A percentile compares a stretch with the other conserved stretches of the same genome.
These are phyloP conservation scores for Paralagenidium karlingii DNA, from an alignment of 352 stramenopile genomes.

Conservation along the genomic window DNA sequence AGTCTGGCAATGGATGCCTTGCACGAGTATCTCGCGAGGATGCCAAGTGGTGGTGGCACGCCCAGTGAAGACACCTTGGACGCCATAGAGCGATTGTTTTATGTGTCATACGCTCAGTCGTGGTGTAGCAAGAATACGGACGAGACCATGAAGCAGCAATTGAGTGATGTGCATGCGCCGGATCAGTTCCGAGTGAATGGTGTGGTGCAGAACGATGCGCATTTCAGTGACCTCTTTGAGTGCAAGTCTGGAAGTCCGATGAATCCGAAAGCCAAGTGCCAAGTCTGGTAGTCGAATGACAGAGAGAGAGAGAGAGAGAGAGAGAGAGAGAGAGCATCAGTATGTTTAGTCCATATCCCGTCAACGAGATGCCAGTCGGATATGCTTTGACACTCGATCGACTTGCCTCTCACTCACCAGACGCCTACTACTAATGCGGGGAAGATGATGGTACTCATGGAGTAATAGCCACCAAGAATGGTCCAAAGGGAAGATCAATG, in stretches of 20 bases:
- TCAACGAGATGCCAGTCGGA: no score
- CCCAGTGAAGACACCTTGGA: no score
- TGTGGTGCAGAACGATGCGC: constrained; percentile 58
- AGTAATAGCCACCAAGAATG: constrained; percentile 76
- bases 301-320: no score
- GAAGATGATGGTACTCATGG: no score
- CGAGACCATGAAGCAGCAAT: constrained; percentile 5
- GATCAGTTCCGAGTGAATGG: constrained; percentile 69
- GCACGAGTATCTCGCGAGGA: constrained; percentile 4
- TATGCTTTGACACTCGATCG: no score
- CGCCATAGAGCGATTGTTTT: constrained; percentile 68
- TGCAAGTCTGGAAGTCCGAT: constrained; percentile 39
- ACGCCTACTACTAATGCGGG: no score
- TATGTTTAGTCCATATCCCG: no score
- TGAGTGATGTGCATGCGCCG: constrained; percentile 54
- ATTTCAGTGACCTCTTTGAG: constrained; percentile 45
- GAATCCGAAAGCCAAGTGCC: constrained; percentile 57
- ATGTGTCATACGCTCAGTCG: constrained; percentile 58
- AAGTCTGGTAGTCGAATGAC: constrained; percentile 83
- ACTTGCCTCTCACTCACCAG: no score
- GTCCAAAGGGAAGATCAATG: constrained; percentile 70
- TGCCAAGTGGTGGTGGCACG: neutral
- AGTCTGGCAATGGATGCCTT: constrained; percentile 59
- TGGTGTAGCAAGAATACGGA: constrained; percentile 60
- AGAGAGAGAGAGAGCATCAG: no score